phyloP scores from a whole-genome alignment of 2,329 filamentous ascomycete species.

The Phialophora macrospora region DNA sequence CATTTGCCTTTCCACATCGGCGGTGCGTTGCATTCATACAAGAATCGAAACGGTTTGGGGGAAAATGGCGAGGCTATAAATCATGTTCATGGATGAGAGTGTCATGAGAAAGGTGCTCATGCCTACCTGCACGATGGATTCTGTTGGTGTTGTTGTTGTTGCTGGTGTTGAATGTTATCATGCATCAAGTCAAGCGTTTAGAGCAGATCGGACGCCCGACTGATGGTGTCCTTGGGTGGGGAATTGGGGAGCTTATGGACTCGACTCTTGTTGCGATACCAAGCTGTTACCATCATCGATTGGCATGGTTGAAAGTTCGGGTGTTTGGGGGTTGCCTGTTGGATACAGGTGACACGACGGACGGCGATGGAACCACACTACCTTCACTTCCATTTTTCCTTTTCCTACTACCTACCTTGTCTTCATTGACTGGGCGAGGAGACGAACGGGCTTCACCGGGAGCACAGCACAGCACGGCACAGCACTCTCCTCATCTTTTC shows the following conservation, averaged over 20 bases:
- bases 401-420: background rate
- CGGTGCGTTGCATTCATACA: constrained; percentile 1
- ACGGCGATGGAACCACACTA: constrained; percentile 7
- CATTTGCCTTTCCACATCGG: constrained; percentile 15
- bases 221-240: background rate
- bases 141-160: background rate
- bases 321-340: background rate
- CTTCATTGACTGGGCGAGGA: background rate
- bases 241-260: constrained; percentile 7
- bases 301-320: constrained; percentile 3
- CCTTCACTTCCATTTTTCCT: constrained; percentile 3
- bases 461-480: constrained; percentile 10
- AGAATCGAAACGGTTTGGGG: constrained; percentile 1
- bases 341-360: background rate
- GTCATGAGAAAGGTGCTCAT: background rate
- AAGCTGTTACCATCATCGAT: constrained; percentile 4
- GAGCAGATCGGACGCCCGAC: background rate
- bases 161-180: background rate
- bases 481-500: constrained; percentile 3
- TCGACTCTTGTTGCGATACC: constrained; percentile 9
- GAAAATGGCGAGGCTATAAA: constrained; percentile 11
- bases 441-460: background rate
- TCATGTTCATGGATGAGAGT: constrained; percentile 5
- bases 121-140: constrained; percentile 2
- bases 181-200: background rate